These are phyloP conservation scores for Mycena filopes DNA, from an alignment of 768 basidiomycete species.

Conservation along the genomic window DNA sequence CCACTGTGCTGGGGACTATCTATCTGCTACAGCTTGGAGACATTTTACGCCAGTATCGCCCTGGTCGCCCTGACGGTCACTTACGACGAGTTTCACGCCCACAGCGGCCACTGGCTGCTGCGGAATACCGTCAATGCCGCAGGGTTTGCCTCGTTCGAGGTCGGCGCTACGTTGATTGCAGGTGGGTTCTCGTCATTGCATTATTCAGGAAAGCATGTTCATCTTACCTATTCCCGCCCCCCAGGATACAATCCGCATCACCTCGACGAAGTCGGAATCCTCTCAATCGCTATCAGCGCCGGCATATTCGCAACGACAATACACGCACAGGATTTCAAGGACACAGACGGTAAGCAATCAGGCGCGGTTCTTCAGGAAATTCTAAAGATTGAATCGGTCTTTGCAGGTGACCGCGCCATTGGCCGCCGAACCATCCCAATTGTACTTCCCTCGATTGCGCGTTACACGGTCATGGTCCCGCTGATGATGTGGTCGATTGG, in stretches of 20 bases:
- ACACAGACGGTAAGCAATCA: slow-evolving; percentile 36
- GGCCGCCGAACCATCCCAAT: slow-evolving; percentile 58
- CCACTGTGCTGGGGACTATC: slow-evolving; percentile 48
- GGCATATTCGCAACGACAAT: slow-evolving; percentile 57
- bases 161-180: slow-evolving; percentile 51
- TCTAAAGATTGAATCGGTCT: too few relatives aligned
- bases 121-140: slow-evolving; percentile 52
- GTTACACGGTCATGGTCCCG: slow-evolving; percentile 43
- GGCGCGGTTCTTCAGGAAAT: too few relatives aligned
- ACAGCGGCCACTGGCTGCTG: slow-evolving; percentile 48
- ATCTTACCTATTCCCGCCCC: too few relatives aligned
- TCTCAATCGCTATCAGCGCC: slow-evolving; percentile 48
- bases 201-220: too few relatives aligned
- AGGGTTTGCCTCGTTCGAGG: slow-evolving; percentile 49
- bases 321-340: slow-evolving; percentile 61
- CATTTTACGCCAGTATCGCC: slow-evolving; percentile 47
- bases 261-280: slow-evolving; percentile 41
- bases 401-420: slow-evolving; percentile 48
- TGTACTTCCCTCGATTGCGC: slow-evolving; percentile 47
- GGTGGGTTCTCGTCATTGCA: slow-evolving; percentile 41
- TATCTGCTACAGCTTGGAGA: slow-evolving; percentile 41
- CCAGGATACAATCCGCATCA: slow-evolving; percentile 37
- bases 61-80: slow-evolving; percentile 42
- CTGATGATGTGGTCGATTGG: slow-evolving; percentile 50
- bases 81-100: slow-evolving; percentile 52